Percentiles rank a stretch among this genome's conserved stretches.
Conservation (phyloP, 208 protist species). For the Kentomonas sorsogonicus region DNA sequence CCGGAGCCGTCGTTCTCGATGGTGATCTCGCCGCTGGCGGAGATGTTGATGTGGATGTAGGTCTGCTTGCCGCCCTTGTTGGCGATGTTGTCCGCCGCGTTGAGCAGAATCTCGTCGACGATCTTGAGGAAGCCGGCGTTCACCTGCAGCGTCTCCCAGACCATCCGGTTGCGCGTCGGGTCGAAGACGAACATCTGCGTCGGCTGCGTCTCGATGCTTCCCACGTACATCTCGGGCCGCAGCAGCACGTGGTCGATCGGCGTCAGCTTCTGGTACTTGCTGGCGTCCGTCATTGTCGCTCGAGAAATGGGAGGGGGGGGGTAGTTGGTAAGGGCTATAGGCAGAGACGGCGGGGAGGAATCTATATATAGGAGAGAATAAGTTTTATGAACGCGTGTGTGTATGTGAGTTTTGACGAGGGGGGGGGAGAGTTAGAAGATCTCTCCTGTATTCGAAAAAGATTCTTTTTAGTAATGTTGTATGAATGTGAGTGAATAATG, state of each 20-base stretch:
- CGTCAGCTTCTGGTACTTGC: conserved; percentile 90
- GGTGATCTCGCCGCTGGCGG: conserved; percentile 81
- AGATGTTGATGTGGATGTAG: conserved; percentile 90
- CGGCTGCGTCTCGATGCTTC: conserved; percentile 85
- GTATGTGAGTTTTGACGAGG: neutral
- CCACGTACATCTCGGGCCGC: conserved; percentile 98
- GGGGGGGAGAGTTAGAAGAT: conserved; percentile 10
- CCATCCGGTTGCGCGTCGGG: conserved; percentile 69
- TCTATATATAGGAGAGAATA: neutral
- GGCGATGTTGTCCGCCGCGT: conserved; percentile 96
- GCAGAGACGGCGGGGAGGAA: neutral
- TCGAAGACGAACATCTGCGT: conserved; percentile 90
- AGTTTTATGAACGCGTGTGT: neutral
- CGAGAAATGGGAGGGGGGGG: neutral
- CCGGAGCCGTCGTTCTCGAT: conserved; percentile 95
- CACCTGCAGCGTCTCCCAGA: conserved; percentile 88
- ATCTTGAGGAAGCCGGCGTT: conserved; percentile 97
- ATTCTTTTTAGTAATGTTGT: too few relatives aligned
- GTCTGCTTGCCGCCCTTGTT: conserved; percentile 76
- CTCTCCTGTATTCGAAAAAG: too few relatives aligned
- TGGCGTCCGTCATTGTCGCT: conserved; percentile 61
- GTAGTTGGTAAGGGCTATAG: conserved; percentile 1
- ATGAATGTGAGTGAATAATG: too few relatives aligned
- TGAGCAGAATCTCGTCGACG: conserved; percentile 98
- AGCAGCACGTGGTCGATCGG: conserved; percentile 96